phyloP scores from a whole-genome alignment of 768 basidiomycete species.

The Collybia nuda region DNA sequence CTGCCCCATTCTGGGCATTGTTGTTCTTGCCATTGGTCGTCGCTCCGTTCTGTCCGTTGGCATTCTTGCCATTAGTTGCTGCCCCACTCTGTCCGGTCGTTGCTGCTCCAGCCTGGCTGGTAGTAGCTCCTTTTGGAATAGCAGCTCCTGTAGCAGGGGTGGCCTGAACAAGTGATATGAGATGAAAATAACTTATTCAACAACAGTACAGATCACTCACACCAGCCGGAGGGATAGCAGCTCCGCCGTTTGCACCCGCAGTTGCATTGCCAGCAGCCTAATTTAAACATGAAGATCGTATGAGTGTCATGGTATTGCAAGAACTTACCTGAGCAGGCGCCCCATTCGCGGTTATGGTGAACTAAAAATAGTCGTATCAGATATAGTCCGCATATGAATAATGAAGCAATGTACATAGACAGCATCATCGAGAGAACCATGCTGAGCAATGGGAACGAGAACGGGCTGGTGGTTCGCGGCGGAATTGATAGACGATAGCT shows the following conservation, averaged over 20 bases:
- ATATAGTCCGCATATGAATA: neutral
- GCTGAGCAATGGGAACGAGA: conserved; percentile 37
- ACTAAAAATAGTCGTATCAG: conserved; percentile 10
- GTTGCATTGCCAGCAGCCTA: neutral
- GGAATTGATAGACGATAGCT: conserved; percentile 43
- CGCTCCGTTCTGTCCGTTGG: neutral
- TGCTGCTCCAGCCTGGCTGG: neutral
- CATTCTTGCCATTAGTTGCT: neutral
- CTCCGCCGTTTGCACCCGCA: conserved; percentile 2
- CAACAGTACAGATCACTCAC: conserved; percentile 2
- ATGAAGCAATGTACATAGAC: conserved; percentile 26
- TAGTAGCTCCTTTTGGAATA: no score
- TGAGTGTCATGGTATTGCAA: neutral
- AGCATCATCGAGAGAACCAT: conserved; percentile 37
- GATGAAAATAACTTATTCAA: neutral
- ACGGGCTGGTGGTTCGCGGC: conserved; percentile 47
- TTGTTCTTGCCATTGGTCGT: neutral
- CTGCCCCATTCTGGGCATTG: neutral
- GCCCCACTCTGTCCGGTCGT: neutral
- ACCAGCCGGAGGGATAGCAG: neutral
- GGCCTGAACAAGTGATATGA: neutral
- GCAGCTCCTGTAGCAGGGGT: neutral
- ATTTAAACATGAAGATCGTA: neutral
- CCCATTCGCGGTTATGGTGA: conserved; percentile 20
- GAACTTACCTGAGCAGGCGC: neutral